Base-by-base conservation (phyloP, 2,329 filamentous ascomycete species). In the Sporothrix inflata region DNA sequence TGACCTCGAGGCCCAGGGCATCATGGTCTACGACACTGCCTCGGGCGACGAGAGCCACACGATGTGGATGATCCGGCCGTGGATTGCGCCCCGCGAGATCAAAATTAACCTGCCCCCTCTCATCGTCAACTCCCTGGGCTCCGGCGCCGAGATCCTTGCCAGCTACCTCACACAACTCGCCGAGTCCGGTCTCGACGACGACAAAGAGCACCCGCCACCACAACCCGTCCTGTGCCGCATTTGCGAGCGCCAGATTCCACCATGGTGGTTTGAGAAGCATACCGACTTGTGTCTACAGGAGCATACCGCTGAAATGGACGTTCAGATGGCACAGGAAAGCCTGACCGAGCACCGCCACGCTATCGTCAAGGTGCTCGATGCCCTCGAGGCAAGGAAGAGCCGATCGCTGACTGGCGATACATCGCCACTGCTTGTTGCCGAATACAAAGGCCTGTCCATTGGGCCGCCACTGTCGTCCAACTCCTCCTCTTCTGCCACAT, bases 221-320 rank as follows among this genome's bases (percentile, higher is more conserved):
- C 85, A 90, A 12, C 93, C 94, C 0, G 92, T 98, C 4, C 88
- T 99, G 19, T 99, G 96, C 81, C 94, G 96, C 69, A 98, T 99
- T 71, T 99, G 96, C 81, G 96, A 99, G 80, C 93, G 96, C 70
- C 94, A 98, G 74, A 98, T 99, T 74, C 94, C 94, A 4, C 94
- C 95, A 0, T 99, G 96, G 96, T 99, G 96, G 97, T 99, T 99
- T 77, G 96, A 99, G 82, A 99, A 98, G 81, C 96, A 99, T 80
- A 97, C 95, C 1, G 97, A 99, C 78, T 84, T 98, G 24, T 99
- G 96, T 79, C 85, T 98, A 71, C 94, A 98, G 79, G 96, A 99
- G 80, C 96, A 99, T 79, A 91, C 92, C 69, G 95, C 96, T 0
- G 96, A 99, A 80, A 97, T 98, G 93, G 95, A 98, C 77, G 94